Evolutionary conservation across 495 filamentous ascomycete genomes (phyloP), one percentile per base, ranked within the genome.

Genomic region (Penicillium malachiteum): DNA sequence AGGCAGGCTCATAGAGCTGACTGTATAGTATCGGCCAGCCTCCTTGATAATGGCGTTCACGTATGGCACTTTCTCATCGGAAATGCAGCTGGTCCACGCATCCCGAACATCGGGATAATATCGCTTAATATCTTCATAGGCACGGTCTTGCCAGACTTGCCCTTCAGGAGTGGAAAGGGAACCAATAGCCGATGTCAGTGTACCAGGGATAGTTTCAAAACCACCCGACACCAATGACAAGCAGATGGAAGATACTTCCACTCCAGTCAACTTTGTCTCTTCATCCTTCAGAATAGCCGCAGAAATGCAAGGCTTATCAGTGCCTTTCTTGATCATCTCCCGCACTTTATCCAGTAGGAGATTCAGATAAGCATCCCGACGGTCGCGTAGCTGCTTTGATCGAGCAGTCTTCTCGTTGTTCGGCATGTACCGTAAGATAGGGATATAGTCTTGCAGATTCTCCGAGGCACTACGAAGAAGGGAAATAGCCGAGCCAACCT

Each of bases 1-100:
- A 3, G 80, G 80, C 14, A 82, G 58, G 47, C 73, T 78, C 78
- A 84, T 82, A 1, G 77, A 64, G 58, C 71, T 76, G 34, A 82
- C 79, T 5, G 81, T 82, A 50, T 83, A 84, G 55, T 77, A 84
- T 7, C 81, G 64, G 1, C 68, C 76, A 3, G 79, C 80, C 56
- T 84, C 81, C 46, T 82, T 82, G 49, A 83, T 61, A 12, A 81
- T 74, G 0, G 77, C 76, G 52, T 76, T 78, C 14, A 81, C 48
- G 48, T 78, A 81, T 0, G 75, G 73, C 1, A 78, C 62, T 47
- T 76, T 75, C 56, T 84, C 81, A 38, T 79, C 72, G 10, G 68
- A 48, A 18, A 78, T 74, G 17, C 61, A 71, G 26, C 66, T 72
- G 11, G 59, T 65, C 80, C 80, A 84, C 0, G 81, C 77, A 51